Evolutionary conservation across 805 yeast genomes (phyloP), one percentile per base, ranked within the genome.

Genomic region (Pichia thaimueangensis): DNA sequence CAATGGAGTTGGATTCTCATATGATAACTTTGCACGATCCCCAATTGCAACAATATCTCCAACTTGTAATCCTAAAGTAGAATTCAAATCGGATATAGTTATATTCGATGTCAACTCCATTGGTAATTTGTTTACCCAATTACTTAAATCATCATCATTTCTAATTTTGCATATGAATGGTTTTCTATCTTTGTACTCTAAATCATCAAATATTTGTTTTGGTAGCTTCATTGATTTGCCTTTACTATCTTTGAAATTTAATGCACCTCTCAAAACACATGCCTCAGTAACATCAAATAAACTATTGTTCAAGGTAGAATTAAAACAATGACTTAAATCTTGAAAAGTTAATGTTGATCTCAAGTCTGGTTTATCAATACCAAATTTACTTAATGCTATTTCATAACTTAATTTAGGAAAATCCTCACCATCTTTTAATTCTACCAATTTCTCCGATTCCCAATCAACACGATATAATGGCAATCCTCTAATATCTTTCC

Each of bases 301-400:
- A 6, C 66, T 59, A 13, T 45, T 45, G 13, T 55, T 54, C 2
- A 68, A 57, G 17, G 47, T 49, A 0, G 47, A 56, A 19, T 72
- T 70, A 30, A 59, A 60, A 42, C 53, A 67, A 4, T 58, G 59
- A 1, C 74, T 62, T n/a, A 87, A 48, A 42, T 75, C 69, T 1
- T 53, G 44, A 32, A 87, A 74, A 27, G 68, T 57, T 25, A 86
- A 49, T 1, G 65, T 56, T 0, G 84, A 81, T 47, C 97, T 70
- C 49, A 93, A 63, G 60, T 93, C 97, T 0, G 98, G 98, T 59
- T 93, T 93, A 58, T 93, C 98, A 39, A 89, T 84, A 13, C 98
- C 98, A 56, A 78, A 93, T 16, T 63, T 68, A 2, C 74, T 57
- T 60, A 93, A 69, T 0, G 87, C 96, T 3, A 85, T 82, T 0